phyloP scores from a whole-genome alignment of 345 rosid genomes.

The Gossypium mustelinum region DNA sequence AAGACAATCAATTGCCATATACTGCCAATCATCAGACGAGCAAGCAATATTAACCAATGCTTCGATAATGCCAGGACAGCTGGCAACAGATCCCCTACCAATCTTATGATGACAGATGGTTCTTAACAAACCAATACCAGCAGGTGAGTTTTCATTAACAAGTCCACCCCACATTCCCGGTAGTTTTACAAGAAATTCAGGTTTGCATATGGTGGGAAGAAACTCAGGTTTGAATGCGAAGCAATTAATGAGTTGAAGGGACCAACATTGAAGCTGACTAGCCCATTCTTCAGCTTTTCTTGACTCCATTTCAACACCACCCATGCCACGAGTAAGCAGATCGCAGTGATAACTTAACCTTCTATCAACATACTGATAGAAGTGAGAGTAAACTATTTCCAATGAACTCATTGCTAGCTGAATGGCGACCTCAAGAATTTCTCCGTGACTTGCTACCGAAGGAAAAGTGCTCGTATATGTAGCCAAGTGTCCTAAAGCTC shows the following conservation, averaged over 20 bases:
- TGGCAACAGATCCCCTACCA: slow-evolving; percentile 88
- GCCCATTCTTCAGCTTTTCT: slow-evolving; percentile 99
- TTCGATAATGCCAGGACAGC: slow-evolving; percentile 80
- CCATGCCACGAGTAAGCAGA: slow-evolving; percentile 98
- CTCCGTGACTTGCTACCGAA: slow-evolving; percentile 69
- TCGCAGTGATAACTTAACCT: slow-evolving; percentile 92
- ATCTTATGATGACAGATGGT: slow-evolving; percentile 95
- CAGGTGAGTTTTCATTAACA: slow-evolving; percentile 96
- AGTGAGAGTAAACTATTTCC: slow-evolving; percentile 94
- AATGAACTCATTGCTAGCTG: slow-evolving; percentile 89
- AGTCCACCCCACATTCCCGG: slow-evolving; percentile 99
- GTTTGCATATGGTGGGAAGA: slow-evolving; percentile 82
- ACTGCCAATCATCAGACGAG: slow-evolving; percentile 99
- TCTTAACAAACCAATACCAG: slow-evolving; percentile 92
- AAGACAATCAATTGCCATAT: slow-evolving; percentile 97
- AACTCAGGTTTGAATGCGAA: slow-evolving; percentile 98
- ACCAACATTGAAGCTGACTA: slow-evolving; percentile 97
- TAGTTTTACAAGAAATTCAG: slow-evolving; percentile 82
- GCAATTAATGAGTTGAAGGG: slow-evolving; percentile 99
- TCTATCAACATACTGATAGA: slow-evolving; percentile 78
- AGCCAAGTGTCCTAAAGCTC: slow-evolving; percentile 95
- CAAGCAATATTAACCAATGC: slow-evolving; percentile 88
- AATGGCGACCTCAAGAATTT: slow-evolving; percentile 86
- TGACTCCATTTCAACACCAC: slow-evolving; percentile 99
- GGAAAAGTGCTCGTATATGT: slow-evolving; percentile 83